A percentile compares a stretch with the other conserved stretches of the same genome.
These are phyloP conservation scores for Aspergillus neoniger DNA, from an alignment of 2,329 filamentous ascomycete genomes.

Conservation along the genomic window DNA sequence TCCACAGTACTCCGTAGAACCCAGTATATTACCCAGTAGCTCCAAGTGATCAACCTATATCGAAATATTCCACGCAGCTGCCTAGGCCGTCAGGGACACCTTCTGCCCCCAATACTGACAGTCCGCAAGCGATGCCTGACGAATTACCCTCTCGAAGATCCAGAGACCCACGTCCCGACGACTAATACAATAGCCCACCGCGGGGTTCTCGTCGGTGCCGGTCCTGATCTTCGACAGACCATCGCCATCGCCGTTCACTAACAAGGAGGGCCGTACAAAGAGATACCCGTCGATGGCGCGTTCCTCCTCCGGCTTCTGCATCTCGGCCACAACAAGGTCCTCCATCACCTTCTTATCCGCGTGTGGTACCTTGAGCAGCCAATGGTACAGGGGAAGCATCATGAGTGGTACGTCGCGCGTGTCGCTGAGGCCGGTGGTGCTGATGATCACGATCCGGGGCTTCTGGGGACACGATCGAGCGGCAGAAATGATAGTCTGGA, in stretches of 20 bases:
- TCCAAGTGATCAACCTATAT: no score
- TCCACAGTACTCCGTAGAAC: no score
- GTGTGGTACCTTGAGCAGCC: constrained; percentile 35
- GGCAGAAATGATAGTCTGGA: constrained; percentile 30
- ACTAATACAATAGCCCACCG: neutral
- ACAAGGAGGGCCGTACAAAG: constrained; percentile 37
- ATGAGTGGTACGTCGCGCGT: constrained; percentile 35
- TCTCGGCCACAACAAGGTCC: constrained; percentile 26
- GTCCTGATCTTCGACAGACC: constrained; percentile 2
- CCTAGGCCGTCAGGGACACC: neutral
- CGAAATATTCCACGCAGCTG: neutral
- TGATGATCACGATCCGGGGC: constrained; percentile 33
- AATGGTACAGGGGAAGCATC: constrained; percentile 36
- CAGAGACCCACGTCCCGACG: neutral
- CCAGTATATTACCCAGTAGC: no score
- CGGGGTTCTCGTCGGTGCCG: neutral
- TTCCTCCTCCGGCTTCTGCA: constrained; percentile 19
- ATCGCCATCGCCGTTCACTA: constrained; percentile 35
- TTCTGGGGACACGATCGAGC: constrained; percentile 16
- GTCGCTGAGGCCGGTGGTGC: constrained; percentile 36
- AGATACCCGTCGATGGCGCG: constrained; percentile 20
- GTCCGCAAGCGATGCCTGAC: neutral
- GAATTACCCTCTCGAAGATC: neutral
- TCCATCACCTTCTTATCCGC: constrained; percentile 42
- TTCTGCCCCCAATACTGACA: neutral